Evolutionary conservation across 495 filamentous ascomycete genomes (phyloP).

Genomic region (Penicillium longicatenatum): DNA sequence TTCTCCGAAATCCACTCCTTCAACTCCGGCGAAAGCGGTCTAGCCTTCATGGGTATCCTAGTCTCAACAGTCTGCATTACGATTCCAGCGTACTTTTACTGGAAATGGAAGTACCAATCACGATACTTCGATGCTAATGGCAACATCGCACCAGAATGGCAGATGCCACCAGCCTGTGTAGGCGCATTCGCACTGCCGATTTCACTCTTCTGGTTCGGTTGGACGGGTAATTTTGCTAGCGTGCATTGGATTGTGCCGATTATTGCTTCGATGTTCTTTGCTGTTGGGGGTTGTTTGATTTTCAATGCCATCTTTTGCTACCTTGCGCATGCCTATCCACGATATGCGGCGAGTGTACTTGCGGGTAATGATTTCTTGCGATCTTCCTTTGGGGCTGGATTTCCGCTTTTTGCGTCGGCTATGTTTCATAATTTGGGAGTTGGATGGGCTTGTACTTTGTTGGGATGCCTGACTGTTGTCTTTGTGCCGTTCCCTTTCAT

Average conservation of each 20-base stretch:
- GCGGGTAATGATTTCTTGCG: conserved; percentile 55
- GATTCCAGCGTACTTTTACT: conserved; percentile 49
- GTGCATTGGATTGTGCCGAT: conserved; percentile 64
- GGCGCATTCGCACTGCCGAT: conserved; percentile 53
- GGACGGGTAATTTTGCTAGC: conserved; percentile 51
- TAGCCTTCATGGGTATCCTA: conserved; percentile 55
- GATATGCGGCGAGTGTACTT: conserved; percentile 50
- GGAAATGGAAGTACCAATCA: conserved; percentile 41
- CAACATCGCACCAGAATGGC: conserved; percentile 42
- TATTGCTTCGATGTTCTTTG: conserved; percentile 54
- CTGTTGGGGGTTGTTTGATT: conserved; percentile 55
- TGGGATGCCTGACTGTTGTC: conserved; percentile 55
- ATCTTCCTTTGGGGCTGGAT: conserved; percentile 49
- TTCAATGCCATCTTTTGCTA: conserved; percentile 55
- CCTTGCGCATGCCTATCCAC: conserved; percentile 46
- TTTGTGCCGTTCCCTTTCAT: conserved; percentile 45
- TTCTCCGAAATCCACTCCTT: conserved; percentile 53
- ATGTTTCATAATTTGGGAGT: conserved; percentile 64
- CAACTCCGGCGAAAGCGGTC: conserved; percentile 44
- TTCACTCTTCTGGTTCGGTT: conserved; percentile 62
- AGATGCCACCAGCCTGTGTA: conserved; percentile 50
- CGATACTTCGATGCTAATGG: conserved; percentile 41
- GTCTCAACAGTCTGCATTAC: conserved; percentile 37
- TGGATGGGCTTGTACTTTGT: conserved; percentile 60
- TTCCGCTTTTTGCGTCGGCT: conserved; percentile 46